These are phyloP conservation scores for Paulownia fortunei DNA, from an alignment of 257 asterid species.

Conservation along the genomic window DNA sequence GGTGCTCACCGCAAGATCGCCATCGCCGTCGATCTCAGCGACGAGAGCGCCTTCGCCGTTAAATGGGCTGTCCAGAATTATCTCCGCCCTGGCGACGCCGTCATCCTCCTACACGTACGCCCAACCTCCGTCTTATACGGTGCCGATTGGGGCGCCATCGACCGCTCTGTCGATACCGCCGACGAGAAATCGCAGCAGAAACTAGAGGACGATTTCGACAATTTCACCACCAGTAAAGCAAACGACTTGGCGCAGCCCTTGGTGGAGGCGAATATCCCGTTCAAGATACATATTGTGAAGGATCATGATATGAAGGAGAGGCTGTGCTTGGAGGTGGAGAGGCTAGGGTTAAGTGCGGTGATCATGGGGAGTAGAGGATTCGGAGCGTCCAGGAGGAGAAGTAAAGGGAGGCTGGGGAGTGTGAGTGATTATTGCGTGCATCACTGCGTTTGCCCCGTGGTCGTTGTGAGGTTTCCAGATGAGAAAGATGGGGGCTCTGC, in stretches of 20 bases:
- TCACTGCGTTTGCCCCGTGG: constrained; percentile 81
- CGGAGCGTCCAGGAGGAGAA: constrained; percentile 63
- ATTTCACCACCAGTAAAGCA: constrained; percentile 62
- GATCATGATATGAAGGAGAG: constrained; percentile 91
- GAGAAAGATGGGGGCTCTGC: constrained; percentile 53
- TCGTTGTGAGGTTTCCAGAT: constrained; percentile 72
- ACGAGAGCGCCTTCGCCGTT: constrained; percentile 75
- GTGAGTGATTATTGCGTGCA: constrained; percentile 84
- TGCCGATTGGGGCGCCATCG: constrained; percentile 79
- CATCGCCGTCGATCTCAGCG: constrained; percentile 82
- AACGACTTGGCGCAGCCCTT: constrained; percentile 73
- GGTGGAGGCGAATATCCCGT: constrained; percentile 66
- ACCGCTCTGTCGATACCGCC: constrained; percentile 41
- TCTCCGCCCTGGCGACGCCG: constrained; percentile 79
- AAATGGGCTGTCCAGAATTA: constrained; percentile 80
- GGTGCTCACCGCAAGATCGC: constrained; percentile 67
- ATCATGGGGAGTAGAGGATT: constrained; percentile 88
- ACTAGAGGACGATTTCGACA: constrained; percentile 70
- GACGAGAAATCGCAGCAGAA: constrained; percentile 71
- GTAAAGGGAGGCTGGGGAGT: constrained; percentile 79
- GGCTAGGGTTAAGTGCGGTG: constrained; percentile 78
- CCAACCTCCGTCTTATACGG: constrained; percentile 66
- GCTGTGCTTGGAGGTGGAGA: constrained; percentile 85
- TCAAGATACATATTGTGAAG: constrained; percentile 78
- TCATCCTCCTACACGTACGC: constrained; percentile 76